Evolutionary conservation across 2,329 filamentous ascomycete genomes (phyloP), one percentile per base, ranked within the genome.

Genomic region (Dissoconium aciculare): DNA sequence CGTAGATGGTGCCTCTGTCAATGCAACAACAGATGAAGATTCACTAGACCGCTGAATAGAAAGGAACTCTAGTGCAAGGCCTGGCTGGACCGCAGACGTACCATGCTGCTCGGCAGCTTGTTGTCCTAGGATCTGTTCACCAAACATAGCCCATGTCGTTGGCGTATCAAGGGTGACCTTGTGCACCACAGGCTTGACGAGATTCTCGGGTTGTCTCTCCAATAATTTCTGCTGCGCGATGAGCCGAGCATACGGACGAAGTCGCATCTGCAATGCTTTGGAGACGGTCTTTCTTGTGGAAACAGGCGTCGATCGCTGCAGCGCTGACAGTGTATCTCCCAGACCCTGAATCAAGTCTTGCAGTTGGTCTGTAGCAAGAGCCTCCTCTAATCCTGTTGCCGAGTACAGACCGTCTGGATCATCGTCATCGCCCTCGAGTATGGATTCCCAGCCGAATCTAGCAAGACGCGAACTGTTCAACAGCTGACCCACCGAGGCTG

Each of bases 361-460:
- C 19, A 73, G 50, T 30, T 66, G 60, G 36, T 67, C 62, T 14
- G 58, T 56, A 3, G 68, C 67, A 33, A 69, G 62, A 4, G 59
- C 59, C 42, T 69, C 64, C 32, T 71, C 66, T 12, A 73, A 47
- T 2, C 69, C 69, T n/a, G 71, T 60, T n/a, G 71, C 57, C 25
- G 65, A 64, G 15, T 69, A 50, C 15, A 66, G 55, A 19, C 61
- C 59, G 34, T 67, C 64, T 28, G 69, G 47, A 16, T 62, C 59
- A 33, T 71, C 68, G 19, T 71, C 68, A 37, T 74, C 70, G 27
- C 66, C 67, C 35, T 73, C 71, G 21, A 76, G 51, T 4, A 75
- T 68, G 38, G 71, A 69, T 49, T 77, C 72, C 17, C 76, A 50
- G 45, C 72, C 75, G 45, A 67, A 77, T 15, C 72, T 62, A 11